These are phyloP conservation scores for Fusarium sacchari DNA, from an alignment of 2,329 filamentous ascomycete genomes.

Conservation along the genomic window DNA sequence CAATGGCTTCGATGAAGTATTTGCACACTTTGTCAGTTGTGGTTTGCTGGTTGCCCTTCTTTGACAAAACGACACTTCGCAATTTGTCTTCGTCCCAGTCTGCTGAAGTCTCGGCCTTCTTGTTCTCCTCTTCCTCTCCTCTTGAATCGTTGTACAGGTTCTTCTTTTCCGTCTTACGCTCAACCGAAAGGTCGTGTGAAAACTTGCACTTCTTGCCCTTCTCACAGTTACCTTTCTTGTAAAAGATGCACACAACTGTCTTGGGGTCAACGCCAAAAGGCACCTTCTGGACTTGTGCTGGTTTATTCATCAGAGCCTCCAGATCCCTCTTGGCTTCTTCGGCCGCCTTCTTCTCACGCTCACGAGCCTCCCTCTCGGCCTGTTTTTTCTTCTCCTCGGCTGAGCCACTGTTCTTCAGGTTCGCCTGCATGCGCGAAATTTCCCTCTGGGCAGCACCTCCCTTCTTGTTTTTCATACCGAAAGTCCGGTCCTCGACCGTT, in stretches of 20 bases:
- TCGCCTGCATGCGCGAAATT: constrained; percentile 83
- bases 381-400: constrained; percentile 86
- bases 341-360: constrained; percentile 90
- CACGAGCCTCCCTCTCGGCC: constrained; percentile 72
- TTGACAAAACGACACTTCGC: constrained; percentile 87
- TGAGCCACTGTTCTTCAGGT: constrained; percentile 78
- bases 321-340: constrained; percentile 85
- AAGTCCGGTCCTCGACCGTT: constrained; percentile 90
- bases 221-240: constrained; percentile 96
- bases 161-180: constrained; percentile 92
- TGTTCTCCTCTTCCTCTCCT: constrained; percentile 74
- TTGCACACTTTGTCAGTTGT: constrained; percentile 99
- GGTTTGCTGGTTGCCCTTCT: constrained; percentile 96
- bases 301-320: constrained; percentile 86
- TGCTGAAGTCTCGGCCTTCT: constrained; percentile 91
- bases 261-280: constrained; percentile 98
- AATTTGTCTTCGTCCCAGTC: constrained; percentile 99
- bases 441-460: constrained; percentile 88
- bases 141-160: constrained; percentile 89
- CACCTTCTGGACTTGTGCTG: constrained; percentile 95
- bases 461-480: constrained; percentile 99
- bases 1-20: constrained; percentile 95
- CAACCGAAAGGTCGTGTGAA: constrained; percentile 87
- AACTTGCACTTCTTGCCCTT: constrained; percentile 99
- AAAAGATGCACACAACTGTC: constrained; percentile 95